Evolutionary conservation across 371 early-diverging fungal species (phyloP).

Genomic region (Syncephalis fuscata): DNA sequence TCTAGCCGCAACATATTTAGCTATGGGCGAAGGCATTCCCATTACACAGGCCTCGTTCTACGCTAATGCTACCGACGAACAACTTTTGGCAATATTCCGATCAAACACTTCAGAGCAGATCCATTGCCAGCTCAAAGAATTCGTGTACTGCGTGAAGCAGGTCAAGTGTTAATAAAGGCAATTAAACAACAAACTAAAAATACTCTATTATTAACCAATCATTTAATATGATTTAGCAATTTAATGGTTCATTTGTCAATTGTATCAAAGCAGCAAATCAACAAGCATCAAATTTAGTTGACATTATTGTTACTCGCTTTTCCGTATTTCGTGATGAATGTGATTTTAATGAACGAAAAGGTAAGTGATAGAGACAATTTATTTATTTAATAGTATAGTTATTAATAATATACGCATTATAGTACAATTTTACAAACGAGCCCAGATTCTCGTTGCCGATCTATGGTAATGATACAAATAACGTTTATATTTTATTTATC

Average conservation of each 20-base stretch:
- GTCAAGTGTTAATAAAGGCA: slow-evolving; percentile 40
- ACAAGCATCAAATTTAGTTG: slow-evolving; percentile 36
- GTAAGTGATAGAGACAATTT: no score
- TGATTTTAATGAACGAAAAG: slow-evolving; percentile 31
- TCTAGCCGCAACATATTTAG: neutral
- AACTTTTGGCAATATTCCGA: slow-evolving; percentile 30
- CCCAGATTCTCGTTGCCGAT: slow-evolving; percentile 83
- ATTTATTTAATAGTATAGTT: no score
- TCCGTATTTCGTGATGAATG: slow-evolving; percentile 55
- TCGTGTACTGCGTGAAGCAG: slow-evolving; percentile 47
- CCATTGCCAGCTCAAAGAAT: slow-evolving; percentile 47
- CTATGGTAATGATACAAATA: slow-evolving; percentile 32
- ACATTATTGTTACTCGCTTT: slow-evolving; percentile 39
- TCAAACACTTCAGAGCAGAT: slow-evolving; percentile 42
- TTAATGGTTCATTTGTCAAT: slow-evolving; percentile 47
- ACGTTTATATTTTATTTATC: neutral
- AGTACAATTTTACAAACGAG: slow-evolving; percentile 65
- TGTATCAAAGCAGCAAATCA: slow-evolving; percentile 29
- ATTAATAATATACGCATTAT: slow-evolving; percentile 1
- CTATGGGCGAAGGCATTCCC: slow-evolving; percentile 37
- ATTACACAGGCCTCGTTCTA: slow-evolving; percentile 40
- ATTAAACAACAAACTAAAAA: no score
- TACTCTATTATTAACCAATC: neutral
- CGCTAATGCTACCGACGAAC: slow-evolving; percentile 12
- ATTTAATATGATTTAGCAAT: slow-evolving; percentile 20